Conservation (phyloP, 1,284 basidiomycete species). For the Cystobasidium pallidum region DNA sequence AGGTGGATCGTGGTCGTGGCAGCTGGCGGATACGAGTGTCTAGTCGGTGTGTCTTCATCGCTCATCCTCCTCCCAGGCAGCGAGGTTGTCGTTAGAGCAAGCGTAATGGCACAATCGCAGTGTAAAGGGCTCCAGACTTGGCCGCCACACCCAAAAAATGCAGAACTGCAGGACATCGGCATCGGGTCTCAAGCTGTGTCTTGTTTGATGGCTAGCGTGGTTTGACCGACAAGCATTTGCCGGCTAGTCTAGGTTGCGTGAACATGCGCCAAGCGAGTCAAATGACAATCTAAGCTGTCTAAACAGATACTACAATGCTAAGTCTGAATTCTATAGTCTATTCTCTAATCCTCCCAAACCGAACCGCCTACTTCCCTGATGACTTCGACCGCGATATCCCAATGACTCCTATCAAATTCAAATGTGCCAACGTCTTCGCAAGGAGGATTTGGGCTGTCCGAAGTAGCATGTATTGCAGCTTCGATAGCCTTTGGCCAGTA, state of each 20-base stretch:
- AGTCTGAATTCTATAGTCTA: background rate
- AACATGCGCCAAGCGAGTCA: too few relatives aligned
- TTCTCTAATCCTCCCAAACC: conserved; percentile 9
- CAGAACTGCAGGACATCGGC: conserved; percentile 1
- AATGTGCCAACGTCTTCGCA: background rate
- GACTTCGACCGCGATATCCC: conserved; percentile 2
- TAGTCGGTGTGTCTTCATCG: background rate
- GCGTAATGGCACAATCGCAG: background rate
- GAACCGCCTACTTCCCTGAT: conserved; percentile 4
- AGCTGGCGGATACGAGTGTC: conserved; percentile 14
- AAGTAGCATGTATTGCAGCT: background rate
- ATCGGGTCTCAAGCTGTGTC: background rate
- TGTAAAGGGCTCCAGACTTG: background rate
- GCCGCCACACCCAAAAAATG: background rate
- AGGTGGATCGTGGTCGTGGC: background rate
- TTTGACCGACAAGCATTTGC: too few relatives aligned
- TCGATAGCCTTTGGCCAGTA: background rate
- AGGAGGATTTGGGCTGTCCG: background rate
- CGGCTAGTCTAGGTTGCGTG: background rate
- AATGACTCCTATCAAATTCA: conserved; percentile 15
- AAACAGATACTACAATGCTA: background rate
- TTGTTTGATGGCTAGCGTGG: too few relatives aligned
- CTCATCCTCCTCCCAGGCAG: background rate
- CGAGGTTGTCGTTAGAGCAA: background rate
- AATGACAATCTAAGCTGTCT: background rate